Evolutionary conservation across 139 green algal genomes (phyloP).

Genomic region (Haematococcus lacustris): DNA sequence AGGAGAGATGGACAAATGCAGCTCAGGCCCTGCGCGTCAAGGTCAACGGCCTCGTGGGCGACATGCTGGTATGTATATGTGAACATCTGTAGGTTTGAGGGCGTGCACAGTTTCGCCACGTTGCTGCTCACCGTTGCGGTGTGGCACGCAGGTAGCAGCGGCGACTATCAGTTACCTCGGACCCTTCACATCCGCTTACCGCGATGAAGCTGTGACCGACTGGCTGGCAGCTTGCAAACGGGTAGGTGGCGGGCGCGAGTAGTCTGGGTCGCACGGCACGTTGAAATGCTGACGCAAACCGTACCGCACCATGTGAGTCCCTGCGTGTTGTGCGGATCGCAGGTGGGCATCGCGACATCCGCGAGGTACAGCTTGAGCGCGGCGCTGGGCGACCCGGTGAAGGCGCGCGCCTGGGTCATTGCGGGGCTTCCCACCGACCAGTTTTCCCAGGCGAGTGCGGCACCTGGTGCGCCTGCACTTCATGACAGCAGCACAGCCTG

Average conservation of each 20-base stretch:
- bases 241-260: background rate
- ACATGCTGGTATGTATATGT: constrained; percentile 41
- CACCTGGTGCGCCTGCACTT: too few relatives aligned
- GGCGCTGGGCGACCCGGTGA: constrained; percentile 50
- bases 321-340: too few relatives aligned
- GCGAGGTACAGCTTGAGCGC: constrained; percentile 36
- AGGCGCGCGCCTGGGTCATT: constrained; percentile 56
- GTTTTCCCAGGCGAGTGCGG: too few relatives aligned
- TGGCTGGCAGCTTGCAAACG: constrained; percentile 28
- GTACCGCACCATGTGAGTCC: too few relatives aligned
- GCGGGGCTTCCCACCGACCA: constrained; percentile 62
- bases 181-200: constrained; percentile 51
- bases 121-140: too few relatives aligned
- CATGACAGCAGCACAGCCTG: too few relatives aligned
- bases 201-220: constrained; percentile 5
- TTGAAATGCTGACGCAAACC: too few relatives aligned
- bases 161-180: constrained; percentile 61
- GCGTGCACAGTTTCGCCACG: background rate
- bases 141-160: constrained; percentile 22
- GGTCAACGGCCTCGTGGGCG: constrained; percentile 44
- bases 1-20: constrained; percentile 39
- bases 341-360: constrained; percentile 34
- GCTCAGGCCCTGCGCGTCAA: constrained; percentile 35
- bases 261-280: too few relatives aligned
- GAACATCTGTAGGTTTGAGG: background rate